phyloP scores from a whole-genome alignment of 495 filamentous ascomycete genomes.

The Viridothelium virens region DNA sequence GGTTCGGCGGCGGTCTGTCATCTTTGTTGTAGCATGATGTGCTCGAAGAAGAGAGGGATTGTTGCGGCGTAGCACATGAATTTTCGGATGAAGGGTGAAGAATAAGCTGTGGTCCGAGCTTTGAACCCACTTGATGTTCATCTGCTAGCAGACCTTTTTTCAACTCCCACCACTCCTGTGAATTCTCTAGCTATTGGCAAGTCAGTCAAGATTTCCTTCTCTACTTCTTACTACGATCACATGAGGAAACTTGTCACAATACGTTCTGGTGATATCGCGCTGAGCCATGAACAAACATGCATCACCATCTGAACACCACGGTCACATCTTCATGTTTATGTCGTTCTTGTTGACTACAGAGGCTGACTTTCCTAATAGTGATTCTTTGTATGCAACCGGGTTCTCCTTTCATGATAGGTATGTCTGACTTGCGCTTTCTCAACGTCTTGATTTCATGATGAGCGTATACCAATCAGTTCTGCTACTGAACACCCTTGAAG shows the following conservation, averaged over 20 bases:
- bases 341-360: background rate
- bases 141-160: background rate
- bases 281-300: slow-evolving; percentile 98
- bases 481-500: slow-evolving; percentile 40
- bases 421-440: background rate
- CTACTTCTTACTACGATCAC: background rate
- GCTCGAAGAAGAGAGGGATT: background rate
- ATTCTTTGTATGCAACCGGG: too few species aligned
- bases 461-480: slow-evolving; percentile 41
- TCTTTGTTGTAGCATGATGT: background rate
- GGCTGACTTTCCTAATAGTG: background rate
- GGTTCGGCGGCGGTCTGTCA: slow-evolving; percentile 73
- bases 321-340: slow-evolving; percentile 5
- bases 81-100: slow-evolving; percentile 1
- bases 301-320: slow-evolving; percentile 86
- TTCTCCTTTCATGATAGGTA: slow-evolving; percentile 7
- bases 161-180: background rate
- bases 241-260: slow-evolving; percentile 57
- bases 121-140: background rate
- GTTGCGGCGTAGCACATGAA: background rate
- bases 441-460: slow-evolving; percentile 30
- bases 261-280: slow-evolving; percentile 63
- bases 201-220: background rate
- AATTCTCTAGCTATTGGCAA: background rate
- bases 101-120: slow-evolving; percentile 6